Conservation (phyloP, 1,284 basidiomycete genomes). For the Ganoderma resinaceum region DNA sequence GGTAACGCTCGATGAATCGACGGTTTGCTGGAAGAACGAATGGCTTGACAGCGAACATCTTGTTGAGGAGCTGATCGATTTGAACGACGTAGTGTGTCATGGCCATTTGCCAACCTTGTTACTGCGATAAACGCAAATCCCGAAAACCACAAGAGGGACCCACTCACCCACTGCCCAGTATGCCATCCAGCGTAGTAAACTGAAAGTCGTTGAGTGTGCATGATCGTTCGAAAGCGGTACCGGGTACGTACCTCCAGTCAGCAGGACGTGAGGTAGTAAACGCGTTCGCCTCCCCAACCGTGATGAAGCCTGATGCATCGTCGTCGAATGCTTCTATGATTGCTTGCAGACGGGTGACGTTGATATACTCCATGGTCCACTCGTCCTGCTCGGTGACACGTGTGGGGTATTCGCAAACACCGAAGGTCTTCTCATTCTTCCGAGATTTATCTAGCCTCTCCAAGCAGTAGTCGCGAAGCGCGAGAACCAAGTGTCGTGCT, state of each 20-base stretch:
- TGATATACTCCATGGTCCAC: slow-evolving; percentile 55
- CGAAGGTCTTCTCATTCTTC: slow-evolving; percentile 23
- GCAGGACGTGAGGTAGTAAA: slow-evolving; percentile 41
- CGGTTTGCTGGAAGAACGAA: slow-evolving; percentile 31
- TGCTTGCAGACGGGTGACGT: slow-evolving; percentile 49
- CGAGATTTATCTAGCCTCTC: slow-evolving; percentile 35
- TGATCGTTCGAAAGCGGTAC: background rate
- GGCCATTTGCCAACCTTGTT: slow-evolving; percentile 32
- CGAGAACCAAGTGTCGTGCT: slow-evolving; percentile 44
- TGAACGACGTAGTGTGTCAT: slow-evolving; percentile 29
- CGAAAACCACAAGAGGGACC: background rate
- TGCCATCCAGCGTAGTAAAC: slow-evolving; percentile 37
- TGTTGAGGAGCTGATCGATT: slow-evolving; percentile 31
- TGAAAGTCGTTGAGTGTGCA: background rate
- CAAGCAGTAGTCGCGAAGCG: slow-evolving; percentile 43
- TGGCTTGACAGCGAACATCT: slow-evolving; percentile 30
- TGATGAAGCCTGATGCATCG: slow-evolving; percentile 55
- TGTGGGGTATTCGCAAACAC: slow-evolving; percentile 20
- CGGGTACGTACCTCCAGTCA: slow-evolving; percentile 33
- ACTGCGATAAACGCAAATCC: background rate
- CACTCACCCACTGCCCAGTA: slow-evolving; percentile 37
- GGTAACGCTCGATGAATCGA: slow-evolving; percentile 23
- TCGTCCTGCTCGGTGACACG: slow-evolving; percentile 33
- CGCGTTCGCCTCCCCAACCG: slow-evolving; percentile 53
- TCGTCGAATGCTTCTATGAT: slow-evolving; percentile 57